Evolutionary conservation across 371 early-diverging fungal genomes (phyloP), one percentile per base, ranked within the genome.

Genomic region (Rhizopus delemar): DNA sequence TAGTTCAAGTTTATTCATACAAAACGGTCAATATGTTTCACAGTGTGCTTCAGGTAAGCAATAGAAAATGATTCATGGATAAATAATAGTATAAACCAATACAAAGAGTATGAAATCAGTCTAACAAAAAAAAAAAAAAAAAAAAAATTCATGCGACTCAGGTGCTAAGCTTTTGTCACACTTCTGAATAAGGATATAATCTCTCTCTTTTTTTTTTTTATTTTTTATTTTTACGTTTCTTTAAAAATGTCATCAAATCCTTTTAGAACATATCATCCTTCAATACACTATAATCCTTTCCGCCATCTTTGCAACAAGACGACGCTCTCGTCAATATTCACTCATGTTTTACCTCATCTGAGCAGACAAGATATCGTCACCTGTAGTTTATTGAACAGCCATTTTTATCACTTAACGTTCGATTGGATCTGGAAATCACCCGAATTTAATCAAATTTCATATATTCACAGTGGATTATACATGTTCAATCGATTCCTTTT

Each of bases 401-500:
- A 16, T 0, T 45, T 46, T 13, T 8, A 53, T n/a, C 3, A n/a
- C 3, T 5, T 32, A 1, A 38, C 41, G 3, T 4, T 7, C n/a
- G 28, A 45, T 11, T 0, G 0, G 2, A 6, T 62, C 4, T 62
- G 57, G 53, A 39, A 46, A 11, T 11, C 41, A 15, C 63, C 63
- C 31, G 31, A 48, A n/a, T 62, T 62, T 39, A 15, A 53, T 11
- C 36, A 53, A 34, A 8, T 36, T 1, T 49, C 63, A 5, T 52
- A 65, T 49, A 41, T 68, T 3, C 61, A 68, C 15, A 63, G 65
- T 32, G 49, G 57, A 2, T 51, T 72, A 4, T 60, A 65, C 16
- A 29, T 69, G 34, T 57, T 72, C 59, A 71, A 72, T 46, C 56
- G 56, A 6, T 70, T 75, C 15, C 29, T 75, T 8, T 28, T 45